Evolutionary conservation across 345 rosid genomes (phyloP), one percentile per base, ranked within the genome.

Genomic region (Atalantia buxifolia): DNA sequence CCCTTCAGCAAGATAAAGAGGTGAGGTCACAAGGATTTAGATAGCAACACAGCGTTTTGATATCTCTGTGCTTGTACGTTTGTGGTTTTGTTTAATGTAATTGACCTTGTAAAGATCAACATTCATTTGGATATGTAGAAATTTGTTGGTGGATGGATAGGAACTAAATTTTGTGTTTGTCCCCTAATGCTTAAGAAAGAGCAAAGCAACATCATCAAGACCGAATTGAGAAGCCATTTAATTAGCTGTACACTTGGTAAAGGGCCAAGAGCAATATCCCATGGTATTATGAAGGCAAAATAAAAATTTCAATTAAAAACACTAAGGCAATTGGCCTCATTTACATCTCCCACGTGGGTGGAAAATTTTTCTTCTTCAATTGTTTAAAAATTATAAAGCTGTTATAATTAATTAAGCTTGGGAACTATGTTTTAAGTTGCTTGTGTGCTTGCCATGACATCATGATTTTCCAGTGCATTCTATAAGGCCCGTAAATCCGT

Each of bases 1-100:
- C 87, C 77, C 79, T 73, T 63, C 12, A 22, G 18, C 77, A 18
- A 27, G 63, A 57, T 36, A 71, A 77, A 79, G 78, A 60, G 87
- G 38, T 62, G 40, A n/a, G 25, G 28, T 64, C 16, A 19, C 18
- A 22, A 9, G 19, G 53, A 16, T 21, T 35, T 38, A 21, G 10
- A 21, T 25, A 25, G 33, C 19, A 8, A 38, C 9, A 14, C 7
- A 36, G 2, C 56, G 75, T 63, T 56, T 55, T 21, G 66, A 72
- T 28, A 38, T 24, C 59, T 60, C 25, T 63, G 59, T 21, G 33
- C 24, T 18, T 48, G 18, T 35, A 21, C 2, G 38, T 30, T 66
- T 76, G 55, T 18, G 18, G 61, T 38, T 21, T 63, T 53, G 66
- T 67, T 78, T 77, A 66, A 38, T 55, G 19, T 22, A 6, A 30